Percentiles rank a stretch among this genome's conserved stretches.
Evolutionary conservation across 208 protist genomes (phyloP).

Genomic region (Trypanosoma cruzi): DNA sequence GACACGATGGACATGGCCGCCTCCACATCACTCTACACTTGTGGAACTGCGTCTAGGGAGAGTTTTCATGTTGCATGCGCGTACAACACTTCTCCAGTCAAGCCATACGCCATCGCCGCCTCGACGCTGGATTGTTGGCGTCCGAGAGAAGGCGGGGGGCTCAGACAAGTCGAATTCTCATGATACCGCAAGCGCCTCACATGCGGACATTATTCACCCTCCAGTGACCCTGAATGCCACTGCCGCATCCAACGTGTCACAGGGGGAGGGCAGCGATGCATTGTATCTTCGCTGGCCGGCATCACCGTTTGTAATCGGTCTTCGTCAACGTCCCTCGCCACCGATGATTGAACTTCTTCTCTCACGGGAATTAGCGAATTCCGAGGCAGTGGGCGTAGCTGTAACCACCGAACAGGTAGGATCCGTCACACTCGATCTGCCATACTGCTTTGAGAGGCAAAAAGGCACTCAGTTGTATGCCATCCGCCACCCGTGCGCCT

Average conservation of each 20-base stretch:
- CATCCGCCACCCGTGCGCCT: constrained; percentile 21
- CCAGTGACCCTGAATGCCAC: constrained; percentile 1
- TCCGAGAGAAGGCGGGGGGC: constrained; percentile 5
- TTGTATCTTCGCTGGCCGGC: constrained; percentile 36
- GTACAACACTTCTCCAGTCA: not conserved
- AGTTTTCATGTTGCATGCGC: not conserved
- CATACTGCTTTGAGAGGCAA: constrained; percentile 13
- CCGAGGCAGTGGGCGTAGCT: not conserved
- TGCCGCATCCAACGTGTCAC: not conserved
- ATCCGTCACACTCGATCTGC: constrained; percentile 18
- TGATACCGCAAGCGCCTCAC: too few relatives aligned
- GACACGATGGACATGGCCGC: constrained; percentile 20
- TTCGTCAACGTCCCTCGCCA: constrained; percentile 8
- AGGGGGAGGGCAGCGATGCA: not conserved
- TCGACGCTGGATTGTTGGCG: constrained; percentile 9
- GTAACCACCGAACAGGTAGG: constrained; percentile 3
- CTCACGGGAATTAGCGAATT: not conserved
- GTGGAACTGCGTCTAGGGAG: constrained; percentile 18
- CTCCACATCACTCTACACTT: constrained; percentile 1
- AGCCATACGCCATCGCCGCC: not conserved
- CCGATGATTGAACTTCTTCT: constrained; percentile 30
- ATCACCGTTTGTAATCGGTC: constrained; percentile 1
- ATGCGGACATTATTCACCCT: not conserved
- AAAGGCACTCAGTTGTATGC: constrained; percentile 12
- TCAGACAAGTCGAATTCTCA: not conserved